Evolutionary conservation across 331 rosid species (phyloP), one percentile per base, ranked within the genome.

Genomic region (Malus hybrid): DNA sequence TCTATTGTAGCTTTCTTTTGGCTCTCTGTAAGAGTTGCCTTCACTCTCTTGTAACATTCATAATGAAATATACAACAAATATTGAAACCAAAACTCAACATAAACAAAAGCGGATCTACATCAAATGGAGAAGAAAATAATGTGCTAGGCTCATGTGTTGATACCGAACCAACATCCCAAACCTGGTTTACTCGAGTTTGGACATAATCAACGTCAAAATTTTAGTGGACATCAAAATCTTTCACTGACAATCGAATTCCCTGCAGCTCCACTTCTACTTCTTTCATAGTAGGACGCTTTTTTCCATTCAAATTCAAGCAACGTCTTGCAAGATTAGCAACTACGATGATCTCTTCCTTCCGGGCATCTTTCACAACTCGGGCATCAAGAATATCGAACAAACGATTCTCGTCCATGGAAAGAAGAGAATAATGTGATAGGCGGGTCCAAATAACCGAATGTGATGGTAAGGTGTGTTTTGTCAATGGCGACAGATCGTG

Each of bases 371-470:
- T 55, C 72, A 52, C 8, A 13, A 75, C 64, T 14, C 28, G 46
- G 20, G 55, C 59, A 42, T 80, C 77, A 18, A 80, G 59, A 24
- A 80, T 75, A 2, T 70, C 73, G 33, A 64, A 48, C n/a, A 80
- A 27, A 10, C n/a, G 69, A 65, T 75, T 76, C 31, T 55, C n/a
- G 5, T 80, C 63, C 77, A 70, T 64, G 1, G 67, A 52, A 8
- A 29, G 0, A 6, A 75, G 63, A 69, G 70, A 80, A 29, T 76
- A 64, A 39, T 67, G 22, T 27, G 84, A 29, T 12, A 75, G 64
- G 44, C 80, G 79, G 83, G 34, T 79, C 83, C 6, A 79, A 33
- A 59, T 79, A 79, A 28, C 83, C 83, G 48, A 67, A 67, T 67
- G 83, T 72, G 5, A 39, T 75, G 14, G 85, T 81, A 6, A 76